A percentile compares a stretch with the other conserved stretches of the same genome.
Evolutionary conservation across 805 yeast species (phyloP).

Genomic region (Candida oleophila): DNA sequence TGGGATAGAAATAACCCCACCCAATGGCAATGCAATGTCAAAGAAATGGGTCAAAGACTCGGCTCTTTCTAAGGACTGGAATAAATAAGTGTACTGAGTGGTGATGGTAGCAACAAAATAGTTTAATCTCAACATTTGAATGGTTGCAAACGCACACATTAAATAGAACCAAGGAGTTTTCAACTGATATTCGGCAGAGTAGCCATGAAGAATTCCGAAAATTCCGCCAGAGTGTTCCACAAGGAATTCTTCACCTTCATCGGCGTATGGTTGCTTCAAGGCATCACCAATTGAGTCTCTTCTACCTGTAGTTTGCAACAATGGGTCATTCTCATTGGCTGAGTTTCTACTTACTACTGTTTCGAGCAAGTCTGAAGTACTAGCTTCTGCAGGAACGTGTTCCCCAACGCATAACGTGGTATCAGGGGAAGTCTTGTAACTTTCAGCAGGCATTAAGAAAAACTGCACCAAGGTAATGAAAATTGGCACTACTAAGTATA

Average conservation of each 20-base stretch:
- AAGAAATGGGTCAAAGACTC: slow-evolving; percentile 45
- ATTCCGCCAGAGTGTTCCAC: slow-evolving; percentile 42
- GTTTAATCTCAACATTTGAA: slow-evolving; percentile 56
- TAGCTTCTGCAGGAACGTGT: slow-evolving; percentile 6
- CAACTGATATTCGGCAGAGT: slow-evolving; percentile 48
- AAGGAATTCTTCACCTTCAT: slow-evolving; percentile 44
- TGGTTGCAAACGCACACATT: slow-evolving; percentile 50
- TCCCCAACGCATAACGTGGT: slow-evolving; percentile 25
- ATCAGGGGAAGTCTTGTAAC: slow-evolving; percentile 42
- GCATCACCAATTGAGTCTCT: slow-evolving; percentile 60
- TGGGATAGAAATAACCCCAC: slow-evolving; percentile 55
- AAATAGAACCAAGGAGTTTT: slow-evolving; percentile 52
- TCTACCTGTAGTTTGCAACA: slow-evolving; percentile 26
- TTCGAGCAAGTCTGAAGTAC: slow-evolving; percentile 4
- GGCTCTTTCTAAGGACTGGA: slow-evolving; percentile 38
- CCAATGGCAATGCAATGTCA: slow-evolving; percentile 55
- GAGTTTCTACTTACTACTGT: slow-evolving; percentile 1
- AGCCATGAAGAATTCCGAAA: slow-evolving; percentile 56
- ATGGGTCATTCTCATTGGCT: slow-evolving; percentile 23
- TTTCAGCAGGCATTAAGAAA: slow-evolving; percentile 48
- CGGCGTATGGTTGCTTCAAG: slow-evolving; percentile 50
- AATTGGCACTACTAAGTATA: slow-evolving; percentile 48
- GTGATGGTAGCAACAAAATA: slow-evolving; percentile 59
- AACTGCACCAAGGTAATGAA: slow-evolving; percentile 49
- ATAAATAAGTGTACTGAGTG: slow-evolving; percentile 51